Evolutionary conservation across 2,329 filamentous ascomycete species (phyloP), one percentile per base, ranked within the genome.

Genomic region (Lithohypha guttulata): DNA sequence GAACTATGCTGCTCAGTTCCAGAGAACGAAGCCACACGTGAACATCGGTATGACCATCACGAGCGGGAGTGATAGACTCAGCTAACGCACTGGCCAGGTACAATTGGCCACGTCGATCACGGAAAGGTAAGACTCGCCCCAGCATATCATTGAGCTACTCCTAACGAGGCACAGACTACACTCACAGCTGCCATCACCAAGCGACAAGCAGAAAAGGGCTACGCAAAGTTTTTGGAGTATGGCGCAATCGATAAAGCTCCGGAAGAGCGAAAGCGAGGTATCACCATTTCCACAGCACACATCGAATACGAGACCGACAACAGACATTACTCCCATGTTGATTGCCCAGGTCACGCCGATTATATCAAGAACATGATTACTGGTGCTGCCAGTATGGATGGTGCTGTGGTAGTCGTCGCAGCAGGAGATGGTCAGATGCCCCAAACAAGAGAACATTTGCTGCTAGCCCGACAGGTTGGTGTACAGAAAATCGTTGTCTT

Each of bases 341-440:
- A 98, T 77, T 98, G 91, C 69, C 91, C 91, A 43, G 91, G 91
- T 68, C 91, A 98, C 81, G 91, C 91, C 68, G 91, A 98, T 85
- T 98, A 98, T 75, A 96, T 98, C 73, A 98, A 98, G 79, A 98
- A 98, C 81, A 98, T 98, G 91, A 98, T 98, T 65, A 98, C 91
- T 53, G 91, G 91, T 79, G 87, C 91, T 48, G 89, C 93, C 57
- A 93, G 86, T 73, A 98, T 98, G 91, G 91, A 98, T 57, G 91
- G 91, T 57, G 89, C 91, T 57, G 89, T 98, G 61, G 95, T 98
- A 57, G 91, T 98, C 52, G 93, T 98, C 55, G 93, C 93, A 54
- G 91, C 91, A 53, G 94, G 86, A 25, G 91, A 98, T 62, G 91
- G 91, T 61, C 93, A 98, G 71, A 98, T 98, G 91, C 91, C 91